Percentiles rank a stretch among this genome's conserved stretches.
phyloP scores from a whole-genome alignment of 179 eudicot species.

The Silene noctiflora region DNA sequence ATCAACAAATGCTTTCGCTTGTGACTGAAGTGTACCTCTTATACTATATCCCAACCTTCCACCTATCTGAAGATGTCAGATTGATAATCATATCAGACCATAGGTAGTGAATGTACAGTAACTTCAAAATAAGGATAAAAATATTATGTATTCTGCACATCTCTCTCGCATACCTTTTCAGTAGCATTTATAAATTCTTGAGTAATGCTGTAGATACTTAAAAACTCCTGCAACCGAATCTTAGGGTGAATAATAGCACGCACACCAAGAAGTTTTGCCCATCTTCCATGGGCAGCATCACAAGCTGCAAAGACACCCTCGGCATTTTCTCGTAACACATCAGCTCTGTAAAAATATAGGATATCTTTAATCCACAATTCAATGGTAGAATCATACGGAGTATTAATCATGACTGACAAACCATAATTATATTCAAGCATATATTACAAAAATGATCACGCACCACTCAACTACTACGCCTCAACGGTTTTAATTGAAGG shows the following conservation, averaged over 20 bases:
- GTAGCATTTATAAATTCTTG: slow-evolving; percentile 89
- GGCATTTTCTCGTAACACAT: slow-evolving; percentile 93
- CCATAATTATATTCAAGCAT: neutral
- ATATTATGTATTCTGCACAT: neutral
- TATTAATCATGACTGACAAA: neutral
- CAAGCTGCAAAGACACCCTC: slow-evolving; percentile 99
- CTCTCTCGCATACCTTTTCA: slow-evolving; percentile 58
- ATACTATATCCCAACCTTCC: slow-evolving; percentile 99
- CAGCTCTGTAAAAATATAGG: slow-evolving; percentile 64
- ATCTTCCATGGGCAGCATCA: slow-evolving; percentile 98
- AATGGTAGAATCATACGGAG: slow-evolving; percentile 1
- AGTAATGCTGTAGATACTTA: slow-evolving; percentile 67
- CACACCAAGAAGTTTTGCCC: slow-evolving; percentile 98
- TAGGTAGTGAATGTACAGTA: slow-evolving; percentile 9
- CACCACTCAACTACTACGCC: neutral
- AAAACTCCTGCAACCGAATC: slow-evolving; percentile 78
- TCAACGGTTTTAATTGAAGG: neutral
- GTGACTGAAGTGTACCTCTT: slow-evolving; percentile 93
- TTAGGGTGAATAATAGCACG: slow-evolving; percentile 93
- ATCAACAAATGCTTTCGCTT: slow-evolving; percentile 91
- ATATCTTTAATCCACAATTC: slow-evolving; percentile 7
- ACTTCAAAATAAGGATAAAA: slow-evolving; percentile 1
- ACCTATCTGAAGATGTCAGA: slow-evolving; percentile 72
- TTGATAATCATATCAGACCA: slow-evolving; percentile 34
- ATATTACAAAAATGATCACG: neutral